Conservation (phyloP, 169 alveolate genomes). For the Theileria equi region DNA sequence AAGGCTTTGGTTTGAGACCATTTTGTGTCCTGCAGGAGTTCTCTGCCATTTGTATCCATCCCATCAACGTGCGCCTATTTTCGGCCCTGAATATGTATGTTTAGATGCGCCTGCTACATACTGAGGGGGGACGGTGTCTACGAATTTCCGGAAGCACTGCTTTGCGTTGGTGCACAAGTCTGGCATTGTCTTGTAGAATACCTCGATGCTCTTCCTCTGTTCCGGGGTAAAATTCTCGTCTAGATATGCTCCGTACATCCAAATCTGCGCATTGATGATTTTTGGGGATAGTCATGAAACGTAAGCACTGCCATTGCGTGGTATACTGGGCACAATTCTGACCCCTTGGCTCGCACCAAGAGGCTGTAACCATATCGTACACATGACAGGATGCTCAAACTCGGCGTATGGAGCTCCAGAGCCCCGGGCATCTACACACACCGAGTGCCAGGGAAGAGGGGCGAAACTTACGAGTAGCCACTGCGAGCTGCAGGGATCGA, state of each 20-base stretch:
- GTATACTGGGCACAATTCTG: no score
- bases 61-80: constrained; percentile 42
- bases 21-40: constrained; percentile 55
- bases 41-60: constrained; percentile 67
- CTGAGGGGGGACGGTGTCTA: constrained; percentile 47
- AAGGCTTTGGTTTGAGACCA: constrained; percentile 36
- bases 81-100: constrained; percentile 27
- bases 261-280: constrained; percentile 22
- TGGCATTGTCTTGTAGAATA: constrained; percentile 52
- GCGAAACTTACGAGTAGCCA: constrained; percentile 47
- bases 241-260: constrained; percentile 62
- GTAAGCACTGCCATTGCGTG: no score
- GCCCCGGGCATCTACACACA: no score
- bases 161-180: constrained; percentile 55
- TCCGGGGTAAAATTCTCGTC: constrained; percentile 39
- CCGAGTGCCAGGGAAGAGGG: no score
- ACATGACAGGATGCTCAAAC: not conserved
- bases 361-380: not conserved
- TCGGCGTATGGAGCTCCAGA: not conserved
- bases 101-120: not conserved
- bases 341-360: not conserved
- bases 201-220: constrained; percentile 39
- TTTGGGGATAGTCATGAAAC: no score
- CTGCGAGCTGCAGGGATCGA: constrained; percentile 66
- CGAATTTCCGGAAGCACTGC: constrained; percentile 42